phyloP scores from a whole-genome alignment of 768 basidiomycete genomes.

The Tubosaeta sp. region DNA sequence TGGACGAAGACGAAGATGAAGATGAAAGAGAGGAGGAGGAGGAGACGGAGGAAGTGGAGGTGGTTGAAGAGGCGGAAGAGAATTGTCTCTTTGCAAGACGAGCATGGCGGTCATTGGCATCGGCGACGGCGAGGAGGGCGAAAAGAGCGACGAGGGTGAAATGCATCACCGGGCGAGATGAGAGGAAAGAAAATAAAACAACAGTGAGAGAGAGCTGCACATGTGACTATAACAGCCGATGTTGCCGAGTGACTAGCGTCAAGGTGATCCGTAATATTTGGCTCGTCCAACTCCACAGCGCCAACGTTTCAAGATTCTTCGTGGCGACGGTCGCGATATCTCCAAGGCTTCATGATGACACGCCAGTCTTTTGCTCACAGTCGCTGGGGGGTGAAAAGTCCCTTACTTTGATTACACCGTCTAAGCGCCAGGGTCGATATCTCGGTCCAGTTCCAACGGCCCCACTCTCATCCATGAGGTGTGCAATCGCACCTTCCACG shows the following conservation, averaged over 20 bases:
- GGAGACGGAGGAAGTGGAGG: constrained; percentile 7
- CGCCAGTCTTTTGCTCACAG: too few relatives aligned
- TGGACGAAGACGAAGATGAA: background rate
- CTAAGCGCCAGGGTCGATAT: too few relatives aligned
- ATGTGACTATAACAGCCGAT: background rate
- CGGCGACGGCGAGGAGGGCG: constrained; percentile 33
- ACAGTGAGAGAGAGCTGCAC: background rate
- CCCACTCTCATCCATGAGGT: too few relatives aligned
- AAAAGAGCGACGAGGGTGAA: constrained; percentile 45
- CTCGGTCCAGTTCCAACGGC: too few relatives aligned
- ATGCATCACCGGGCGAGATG: constrained; percentile 36
- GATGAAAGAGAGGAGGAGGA: background rate
- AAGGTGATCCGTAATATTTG: constrained; percentile 29
- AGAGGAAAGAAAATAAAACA: constrained; percentile 5
- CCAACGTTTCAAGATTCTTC: too few relatives aligned
- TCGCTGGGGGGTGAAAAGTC: too few relatives aligned
- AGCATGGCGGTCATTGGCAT: constrained; percentile 39
- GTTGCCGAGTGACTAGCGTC: background rate
- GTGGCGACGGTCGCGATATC: too few relatives aligned
- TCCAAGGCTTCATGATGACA: too few relatives aligned
- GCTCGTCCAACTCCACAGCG: too few relatives aligned
- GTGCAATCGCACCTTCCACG: too few relatives aligned
- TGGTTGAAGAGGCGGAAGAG: background rate
- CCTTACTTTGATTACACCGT: too few relatives aligned
- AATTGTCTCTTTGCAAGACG: constrained; percentile 37